A percentile compares a stretch with the other conserved stretches of the same genome.
Conservation (phyloP, 179 eudicot genomes). For the Heliamphora pulchella region DNA sequence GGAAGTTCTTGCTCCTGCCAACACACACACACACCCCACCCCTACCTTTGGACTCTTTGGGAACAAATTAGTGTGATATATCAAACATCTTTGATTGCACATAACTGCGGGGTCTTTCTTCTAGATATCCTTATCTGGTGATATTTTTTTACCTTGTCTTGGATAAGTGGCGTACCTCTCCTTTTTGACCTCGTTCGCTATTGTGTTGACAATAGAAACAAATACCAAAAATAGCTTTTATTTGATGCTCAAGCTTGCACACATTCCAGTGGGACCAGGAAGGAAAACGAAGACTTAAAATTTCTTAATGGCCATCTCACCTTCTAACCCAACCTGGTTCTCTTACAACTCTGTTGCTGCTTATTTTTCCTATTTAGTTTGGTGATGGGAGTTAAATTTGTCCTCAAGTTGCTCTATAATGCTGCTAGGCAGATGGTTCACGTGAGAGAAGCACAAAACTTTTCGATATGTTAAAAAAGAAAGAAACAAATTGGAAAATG, state of each 20-base stretch:
- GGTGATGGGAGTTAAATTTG: background rate
- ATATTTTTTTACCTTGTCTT: background rate
- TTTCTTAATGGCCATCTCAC: background rate
- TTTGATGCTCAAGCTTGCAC: background rate
- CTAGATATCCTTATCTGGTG: background rate
- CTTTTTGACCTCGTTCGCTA: background rate
- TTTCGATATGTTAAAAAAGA: background rate
- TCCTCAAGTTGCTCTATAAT: background rate
- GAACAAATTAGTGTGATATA: background rate
- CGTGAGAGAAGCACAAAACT: background rate
- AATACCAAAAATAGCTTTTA: background rate
- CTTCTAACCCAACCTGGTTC: background rate
- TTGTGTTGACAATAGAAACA: background rate
- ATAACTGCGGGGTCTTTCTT: background rate
- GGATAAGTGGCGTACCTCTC: background rate
- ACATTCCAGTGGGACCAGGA: background rate
- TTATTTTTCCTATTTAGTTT: background rate
- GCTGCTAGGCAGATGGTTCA: background rate
- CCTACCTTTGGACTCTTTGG: background rate
- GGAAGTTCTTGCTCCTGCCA: background rate
- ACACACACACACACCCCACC: no score
- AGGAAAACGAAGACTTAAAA: background rate
- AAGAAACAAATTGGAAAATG: background rate
- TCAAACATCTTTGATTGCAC: background rate
- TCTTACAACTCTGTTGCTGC: background rate